phyloP scores from a whole-genome alignment of 2,329 filamentous ascomycete genomes.

The Exophiala sideris region DNA sequence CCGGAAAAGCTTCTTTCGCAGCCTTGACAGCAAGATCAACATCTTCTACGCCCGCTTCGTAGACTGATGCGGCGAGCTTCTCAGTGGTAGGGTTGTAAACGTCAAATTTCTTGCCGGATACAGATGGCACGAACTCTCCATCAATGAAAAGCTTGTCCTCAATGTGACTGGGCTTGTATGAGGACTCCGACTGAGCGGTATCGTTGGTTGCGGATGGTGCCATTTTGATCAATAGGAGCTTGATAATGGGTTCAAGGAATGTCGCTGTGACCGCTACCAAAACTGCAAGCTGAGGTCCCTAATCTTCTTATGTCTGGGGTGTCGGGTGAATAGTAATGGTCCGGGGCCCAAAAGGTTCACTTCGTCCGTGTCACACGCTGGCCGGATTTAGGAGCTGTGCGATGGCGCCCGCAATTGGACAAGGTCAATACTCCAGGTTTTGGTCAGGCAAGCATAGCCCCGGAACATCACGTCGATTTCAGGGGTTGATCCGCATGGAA shows the following conservation, averaged over 20 bases:
- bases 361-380: background rate
- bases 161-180: background rate
- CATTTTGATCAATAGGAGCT: background rate
- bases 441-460: background rate
- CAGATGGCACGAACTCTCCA: background rate
- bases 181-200: background rate
- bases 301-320: background rate
- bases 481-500: background rate
- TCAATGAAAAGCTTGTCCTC: background rate
- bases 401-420: background rate
- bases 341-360: background rate
- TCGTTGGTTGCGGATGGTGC: background rate
- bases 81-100: conserved; percentile 33
- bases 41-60: conserved; percentile 32
- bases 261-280: background rate
- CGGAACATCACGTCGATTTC: background rate
- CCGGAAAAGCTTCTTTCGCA: conserved; percentile 32
- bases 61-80: conserved; percentile 29
- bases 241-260: background rate
- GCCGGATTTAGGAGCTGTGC: background rate
- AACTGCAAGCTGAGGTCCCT: background rate
- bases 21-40: conserved; percentile 33
- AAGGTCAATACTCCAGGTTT: background rate
- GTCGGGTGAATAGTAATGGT: background rate
- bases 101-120: conserved; percentile 30